These are phyloP conservation scores for Mycena vulgaris DNA, from an alignment of 768 basidiomycete species.

Conservation along the genomic window DNA sequence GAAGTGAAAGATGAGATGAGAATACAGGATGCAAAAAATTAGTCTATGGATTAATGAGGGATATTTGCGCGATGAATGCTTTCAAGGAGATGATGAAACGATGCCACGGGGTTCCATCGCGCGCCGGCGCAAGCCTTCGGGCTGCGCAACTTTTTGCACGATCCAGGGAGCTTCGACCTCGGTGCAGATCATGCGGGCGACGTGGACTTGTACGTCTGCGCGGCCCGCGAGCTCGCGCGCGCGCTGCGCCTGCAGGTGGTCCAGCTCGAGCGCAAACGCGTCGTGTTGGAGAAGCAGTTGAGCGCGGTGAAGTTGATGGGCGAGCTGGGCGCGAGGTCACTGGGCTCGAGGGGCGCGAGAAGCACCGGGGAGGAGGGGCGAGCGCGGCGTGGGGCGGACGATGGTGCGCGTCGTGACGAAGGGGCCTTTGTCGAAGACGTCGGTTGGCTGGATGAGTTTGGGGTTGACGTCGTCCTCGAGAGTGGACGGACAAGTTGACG, in stretches of 20 bases:
- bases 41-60: constrained; percentile 9
- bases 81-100: constrained; percentile 24
- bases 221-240: constrained; percentile 33
- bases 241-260: too few species aligned
- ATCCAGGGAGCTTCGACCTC: neutral
- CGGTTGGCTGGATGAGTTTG: constrained; percentile 27
- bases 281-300: constrained; percentile 53
- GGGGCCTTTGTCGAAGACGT: constrained; percentile 48
- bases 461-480: constrained; percentile 20
- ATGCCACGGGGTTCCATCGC: constrained; percentile 24
- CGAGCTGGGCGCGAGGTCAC: constrained; percentile 37
- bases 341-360: constrained; percentile 50
- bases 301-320: constrained; percentile 42
- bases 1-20: neutral
- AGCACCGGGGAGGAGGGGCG: constrained; percentile 40
- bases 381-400: constrained; percentile 51
- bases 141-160: neutral
- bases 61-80: neutral
- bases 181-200: constrained; percentile 28
- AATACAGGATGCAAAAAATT: neutral
- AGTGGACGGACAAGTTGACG: constrained; percentile 1
- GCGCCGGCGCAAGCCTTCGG: constrained; percentile 22
- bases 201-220: constrained; percentile 31
- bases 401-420: constrained; percentile 54
- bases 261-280: too few species aligned